A percentile compares a stretch with the other conserved stretches of the same genome.
Conservation (phyloP, 495 filamentous ascomycete species). For the Penicillium subrubescens region DNA sequence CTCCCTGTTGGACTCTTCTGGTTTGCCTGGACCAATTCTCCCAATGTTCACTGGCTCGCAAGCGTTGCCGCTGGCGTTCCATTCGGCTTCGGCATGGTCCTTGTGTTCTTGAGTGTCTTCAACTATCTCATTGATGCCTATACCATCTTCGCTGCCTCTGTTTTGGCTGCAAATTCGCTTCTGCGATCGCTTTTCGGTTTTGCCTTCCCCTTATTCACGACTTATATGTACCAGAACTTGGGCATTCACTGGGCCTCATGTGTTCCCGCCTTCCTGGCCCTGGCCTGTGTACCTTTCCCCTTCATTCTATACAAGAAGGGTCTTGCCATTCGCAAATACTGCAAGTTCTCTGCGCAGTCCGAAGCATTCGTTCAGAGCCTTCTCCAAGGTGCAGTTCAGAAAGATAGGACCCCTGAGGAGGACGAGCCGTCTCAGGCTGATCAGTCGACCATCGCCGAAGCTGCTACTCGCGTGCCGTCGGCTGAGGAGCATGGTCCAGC, state of each 20-base stretch:
- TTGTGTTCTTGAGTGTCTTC: conserved; percentile 67
- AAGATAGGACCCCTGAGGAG: background rate
- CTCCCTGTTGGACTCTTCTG: conserved; percentile 52
- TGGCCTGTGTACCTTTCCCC: conserved; percentile 72
- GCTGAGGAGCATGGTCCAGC: conserved; percentile 11
- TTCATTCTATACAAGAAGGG: conserved; percentile 74
- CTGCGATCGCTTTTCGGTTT: conserved; percentile 65
- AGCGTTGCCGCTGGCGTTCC: conserved; percentile 59
- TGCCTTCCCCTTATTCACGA: conserved; percentile 75
- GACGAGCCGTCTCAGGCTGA: background rate
- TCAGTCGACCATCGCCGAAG: background rate
- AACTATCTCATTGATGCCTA: conserved; percentile 74
- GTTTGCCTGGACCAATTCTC: conserved; percentile 65
- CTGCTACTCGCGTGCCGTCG: conserved; percentile 4
- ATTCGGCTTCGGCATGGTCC: conserved; percentile 68
- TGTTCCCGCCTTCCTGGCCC: conserved; percentile 68
- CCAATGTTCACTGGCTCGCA: conserved; percentile 63
- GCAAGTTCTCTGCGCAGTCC: conserved; percentile 64
- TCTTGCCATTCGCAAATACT: conserved; percentile 57
- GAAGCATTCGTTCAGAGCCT: conserved; percentile 35
- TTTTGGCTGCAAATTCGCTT: conserved; percentile 69
- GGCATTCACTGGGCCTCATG: conserved; percentile 74
- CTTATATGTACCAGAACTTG: conserved; percentile 65
- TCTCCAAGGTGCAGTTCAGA: background rate
- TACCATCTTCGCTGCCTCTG: conserved; percentile 72